Evolutionary conservation across 768 basidiomycete species (phyloP).

Genomic region (Rhizopogon vulgaris): DNA sequence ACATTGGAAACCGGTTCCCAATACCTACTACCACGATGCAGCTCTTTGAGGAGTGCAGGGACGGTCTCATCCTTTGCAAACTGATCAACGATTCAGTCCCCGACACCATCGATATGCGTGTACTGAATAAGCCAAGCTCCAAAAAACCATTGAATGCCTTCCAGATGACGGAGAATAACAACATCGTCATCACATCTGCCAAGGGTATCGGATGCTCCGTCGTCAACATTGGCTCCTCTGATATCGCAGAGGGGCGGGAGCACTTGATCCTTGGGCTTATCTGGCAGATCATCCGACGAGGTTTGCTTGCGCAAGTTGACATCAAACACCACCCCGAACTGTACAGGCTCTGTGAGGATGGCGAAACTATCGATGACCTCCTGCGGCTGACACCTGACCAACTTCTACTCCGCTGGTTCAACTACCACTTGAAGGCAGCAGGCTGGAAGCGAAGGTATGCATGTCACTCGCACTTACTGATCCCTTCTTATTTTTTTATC

Average conservation of each 20-base stretch:
- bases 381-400: conserved; percentile 93
- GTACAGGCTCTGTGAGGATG: conserved; percentile 93
- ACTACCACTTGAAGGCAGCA: conserved; percentile 95
- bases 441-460: conserved; percentile 79
- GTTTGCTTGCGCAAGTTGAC: conserved; percentile 90
- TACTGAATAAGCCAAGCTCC: conserved; percentile 81
- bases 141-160: conserved; percentile 92
- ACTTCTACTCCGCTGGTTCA: conserved; percentile 97
- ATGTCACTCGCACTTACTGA: not conserved
- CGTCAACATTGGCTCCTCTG: conserved; percentile 94
- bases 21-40: conserved; percentile 98
- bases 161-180: conserved; percentile 99
- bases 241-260: conserved; percentile 89
- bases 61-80: conserved; percentile 95
- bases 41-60: conserved; percentile 93
- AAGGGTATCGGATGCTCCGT: conserved; percentile 98
- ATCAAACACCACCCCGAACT: conserved; percentile 98
- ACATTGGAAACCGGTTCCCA: conserved; percentile 75
- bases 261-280: conserved; percentile 97
- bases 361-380: conserved; percentile 94
- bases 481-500: conserved; percentile 1
- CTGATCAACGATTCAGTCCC: conserved; percentile 99
- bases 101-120: conserved; percentile 98
- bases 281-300: conserved; percentile 96
- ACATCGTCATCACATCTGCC: conserved; percentile 96